A percentile compares a stretch with the other conserved stretches of the same genome.
Evolutionary conservation across 139 green algal species (phyloP).

Genomic region (Dunaliella sp.): DNA sequence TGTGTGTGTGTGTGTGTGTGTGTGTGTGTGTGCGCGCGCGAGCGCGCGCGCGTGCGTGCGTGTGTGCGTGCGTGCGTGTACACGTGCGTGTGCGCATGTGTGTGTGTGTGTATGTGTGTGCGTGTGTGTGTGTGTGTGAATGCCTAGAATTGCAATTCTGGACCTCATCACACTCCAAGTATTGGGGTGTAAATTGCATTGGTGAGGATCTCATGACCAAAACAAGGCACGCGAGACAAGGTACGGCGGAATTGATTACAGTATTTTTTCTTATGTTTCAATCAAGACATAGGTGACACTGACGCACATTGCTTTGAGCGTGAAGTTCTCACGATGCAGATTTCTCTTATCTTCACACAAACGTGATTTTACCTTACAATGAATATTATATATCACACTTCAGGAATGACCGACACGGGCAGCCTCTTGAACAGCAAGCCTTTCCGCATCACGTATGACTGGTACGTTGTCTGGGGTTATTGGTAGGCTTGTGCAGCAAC

Average conservation of each 20-base stretch:
- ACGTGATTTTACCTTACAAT: no score
- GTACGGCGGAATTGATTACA: background rate
- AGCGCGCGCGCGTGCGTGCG: background rate
- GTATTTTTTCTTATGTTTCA: background rate
- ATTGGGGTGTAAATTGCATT: background rate
- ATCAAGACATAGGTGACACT: background rate
- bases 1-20: slow-evolving; percentile 21
- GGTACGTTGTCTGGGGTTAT: background rate
- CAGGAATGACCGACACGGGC: background rate
- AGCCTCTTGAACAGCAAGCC: background rate
- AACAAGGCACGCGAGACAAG: no score
- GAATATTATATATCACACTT: background rate
- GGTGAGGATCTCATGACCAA: no score
- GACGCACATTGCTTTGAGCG: background rate
- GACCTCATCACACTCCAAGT: background rate
- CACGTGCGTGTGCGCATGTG: background rate
- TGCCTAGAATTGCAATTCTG: background rate
- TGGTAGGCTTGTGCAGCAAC: no score
- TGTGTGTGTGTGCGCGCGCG: slow-evolving; percentile 16
- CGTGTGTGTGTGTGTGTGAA: background rate
- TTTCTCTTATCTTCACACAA: background rate
- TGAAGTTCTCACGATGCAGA: background rate
- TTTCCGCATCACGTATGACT: background rate
- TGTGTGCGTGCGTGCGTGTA: background rate
- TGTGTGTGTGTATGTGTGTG: background rate